Evolutionary conservation across 192 early-diverging fungal species (phyloP), one percentile per base, ranked within the genome.

Genomic region (Coemansia erecta): DNA sequence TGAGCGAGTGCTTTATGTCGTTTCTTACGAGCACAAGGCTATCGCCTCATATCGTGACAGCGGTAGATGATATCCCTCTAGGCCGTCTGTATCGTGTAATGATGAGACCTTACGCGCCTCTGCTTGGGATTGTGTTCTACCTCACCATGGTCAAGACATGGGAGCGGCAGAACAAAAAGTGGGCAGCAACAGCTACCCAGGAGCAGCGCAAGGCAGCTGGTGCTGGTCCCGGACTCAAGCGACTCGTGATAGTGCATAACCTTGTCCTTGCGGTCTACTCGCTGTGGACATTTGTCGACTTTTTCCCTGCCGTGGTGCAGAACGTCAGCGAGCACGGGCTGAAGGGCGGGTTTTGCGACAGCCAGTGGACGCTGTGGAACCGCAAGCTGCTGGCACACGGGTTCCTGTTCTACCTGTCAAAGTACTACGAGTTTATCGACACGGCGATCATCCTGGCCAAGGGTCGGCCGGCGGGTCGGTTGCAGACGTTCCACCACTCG

Each of bases 361-460:
- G 56, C 43, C 71, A 86, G 40, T 41, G 70, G 44, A 77, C 67
- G 31, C 77, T 92, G 43, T 90, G 90, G 86, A 81, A 84, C 49
- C 68, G 75, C 53, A 75, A 80, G 51, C 84, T 92, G 40, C 85
- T 83, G 33, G 87, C 87, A 73, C 91, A 87, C 79, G 86, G 88
- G 14, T 92, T 88, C 41, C 64, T 91, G 56, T 94, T 94, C 75
- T 94, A 94, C 74, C 85, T 94, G 35, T 90, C 88, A 59, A 92
- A 92, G 75, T 90, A 85, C 72, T 94, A 92, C 74, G 92, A 94
- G 77, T 83, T 94, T 54, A 74, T 94, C 52, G 92, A 94, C 68
- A 94, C 92, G 24, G 82, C 84, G 42, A 92, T 94, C 66, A 89
- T 94, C 46, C 79, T 94, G 33, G 44, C 87, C 44, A 92, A 94